phyloP scores from a whole-genome alignment of 441 rosid genomes.

The Macaranga tanarius region DNA sequence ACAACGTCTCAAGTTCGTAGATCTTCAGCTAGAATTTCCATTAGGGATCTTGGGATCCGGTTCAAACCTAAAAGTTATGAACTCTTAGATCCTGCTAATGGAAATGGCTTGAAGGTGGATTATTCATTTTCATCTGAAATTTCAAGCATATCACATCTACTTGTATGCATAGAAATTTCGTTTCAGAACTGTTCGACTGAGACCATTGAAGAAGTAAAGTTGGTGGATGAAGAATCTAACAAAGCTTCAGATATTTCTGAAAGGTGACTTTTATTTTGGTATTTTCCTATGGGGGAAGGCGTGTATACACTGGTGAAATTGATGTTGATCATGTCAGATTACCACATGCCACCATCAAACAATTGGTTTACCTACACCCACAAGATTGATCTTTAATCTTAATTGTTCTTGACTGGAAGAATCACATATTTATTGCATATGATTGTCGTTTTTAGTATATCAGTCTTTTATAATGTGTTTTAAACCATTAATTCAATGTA shows the following conservation, averaged over 20 bases:
- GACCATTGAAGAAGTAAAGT: constrained; percentile 48
- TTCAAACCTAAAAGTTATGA: constrained; percentile 67
- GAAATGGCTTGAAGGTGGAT: constrained; percentile 85
- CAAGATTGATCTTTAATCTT: not conserved
- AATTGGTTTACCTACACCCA: not conserved
- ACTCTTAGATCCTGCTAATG: constrained; percentile 75
- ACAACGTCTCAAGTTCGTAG: constrained; percentile 40
- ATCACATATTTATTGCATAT: not conserved
- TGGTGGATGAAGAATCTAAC: constrained; percentile 63
- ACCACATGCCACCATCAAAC: not conserved
- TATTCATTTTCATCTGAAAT: constrained; percentile 75
- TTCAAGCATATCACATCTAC: constrained; percentile 60
- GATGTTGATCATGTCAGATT: constrained; percentile 1
- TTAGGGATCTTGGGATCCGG: constrained; percentile 64
- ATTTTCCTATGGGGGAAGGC: not conserved
- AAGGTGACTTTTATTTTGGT: constrained; percentile 44
- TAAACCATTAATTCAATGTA: not conserved
- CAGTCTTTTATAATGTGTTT: not conserved
- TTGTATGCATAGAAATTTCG: constrained; percentile 59
- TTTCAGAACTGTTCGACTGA: constrained; percentile 72
- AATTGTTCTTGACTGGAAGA: not conserved
- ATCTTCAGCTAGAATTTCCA: constrained; percentile 74
- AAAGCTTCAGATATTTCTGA: constrained; percentile 52
- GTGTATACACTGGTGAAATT: not conserved
- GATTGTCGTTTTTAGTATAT: not conserved